Evolutionary conservation across 805 yeast species (phyloP), one percentile per base, ranked within the genome.

Genomic region (Teunomyces lycoperdinae): DNA sequence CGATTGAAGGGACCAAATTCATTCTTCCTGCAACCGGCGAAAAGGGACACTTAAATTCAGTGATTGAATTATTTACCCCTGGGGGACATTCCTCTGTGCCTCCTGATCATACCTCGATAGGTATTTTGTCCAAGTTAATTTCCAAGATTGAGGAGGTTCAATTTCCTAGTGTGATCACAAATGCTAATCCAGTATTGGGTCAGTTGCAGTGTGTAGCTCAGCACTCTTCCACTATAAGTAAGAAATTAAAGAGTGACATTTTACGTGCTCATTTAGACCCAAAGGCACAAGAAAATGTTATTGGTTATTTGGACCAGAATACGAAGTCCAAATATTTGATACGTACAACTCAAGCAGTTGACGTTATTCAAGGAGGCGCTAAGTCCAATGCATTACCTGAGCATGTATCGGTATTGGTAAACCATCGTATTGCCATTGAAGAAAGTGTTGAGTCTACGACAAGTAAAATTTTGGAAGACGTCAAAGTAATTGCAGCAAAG

Each of bases 71-170:
- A 32, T 67, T 55, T 40, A 70, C 78, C 5, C 77, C 76, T 4
- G 82, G 81, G 20, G 81, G 81, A 0, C 82, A 77, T 57, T 75
- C 80, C 0, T 72, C 78, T 0, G 61, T 76, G 14, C 81, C 82
- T 4, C 80, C 78, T 13, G 61, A 66, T 16, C 78, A 76, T 55
- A 76, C 81, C 0, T 60, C 74, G 0, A 77, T 77, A 54, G 81
- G 82, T 0, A 64, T 76, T 3, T 60, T 76, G 58, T 66, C 78
- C 3, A 67, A 70, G 48, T 60, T 78, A 48, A 64, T 76, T 14
- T 64, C 58, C 17, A 58, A 53, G 35, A 61, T 76, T 38, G 81
- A 78, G 48, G 63, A 60, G 13, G 46, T 47, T n/a, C 70, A 58
- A 32, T 76, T 64, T 48, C 60, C 64, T 13, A 64, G 74, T 17